Percentiles rank a stretch among this genome's conserved stretches.
phyloP scores from a whole-genome alignment of 2,329 filamentous ascomycete genomes.

The Dendryphion nanum region DNA sequence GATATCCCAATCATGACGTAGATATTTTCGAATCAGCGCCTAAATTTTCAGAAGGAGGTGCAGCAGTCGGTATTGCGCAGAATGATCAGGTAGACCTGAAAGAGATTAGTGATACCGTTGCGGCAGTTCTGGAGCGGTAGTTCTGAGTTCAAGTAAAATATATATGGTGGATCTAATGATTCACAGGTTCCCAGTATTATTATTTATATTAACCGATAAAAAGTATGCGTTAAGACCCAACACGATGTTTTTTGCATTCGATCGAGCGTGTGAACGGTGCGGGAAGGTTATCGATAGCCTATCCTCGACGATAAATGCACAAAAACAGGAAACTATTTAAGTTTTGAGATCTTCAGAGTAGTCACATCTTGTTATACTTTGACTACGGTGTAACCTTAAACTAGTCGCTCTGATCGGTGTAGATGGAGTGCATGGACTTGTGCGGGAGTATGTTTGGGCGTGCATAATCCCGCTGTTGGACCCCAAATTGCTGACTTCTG shows the following conservation, averaged over 20 bases:
- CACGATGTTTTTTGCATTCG: constrained; percentile 4
- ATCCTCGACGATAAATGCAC: constrained; percentile 8
- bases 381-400: constrained; percentile 38
- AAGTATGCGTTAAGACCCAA: constrained; percentile 3
- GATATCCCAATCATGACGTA: constrained; percentile 33
- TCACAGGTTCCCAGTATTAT: no score
- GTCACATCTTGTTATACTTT: constrained; percentile 39
- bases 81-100: constrained; percentile 28
- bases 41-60: constrained; percentile 36
- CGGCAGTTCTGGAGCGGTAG: constrained; percentile 9
- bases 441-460: constrained; percentile 10
- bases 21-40: constrained; percentile 39
- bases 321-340: constrained; percentile 6
- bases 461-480: constrained; percentile 7
- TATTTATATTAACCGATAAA: neutral
- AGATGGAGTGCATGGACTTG: constrained; percentile 17
- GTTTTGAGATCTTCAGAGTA: constrained; percentile 2
- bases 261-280: constrained; percentile 8
- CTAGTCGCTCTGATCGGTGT: constrained; percentile 30
- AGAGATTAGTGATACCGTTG: constrained; percentile 8
- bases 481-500: constrained; percentile 8
- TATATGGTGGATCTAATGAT: constrained; percentile 8
- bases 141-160: constrained; percentile 10
- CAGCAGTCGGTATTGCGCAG: constrained; percentile 40
- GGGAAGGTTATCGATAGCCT: constrained; percentile 13